Conservation (phyloP, 352 stramenopile genomes). For the Halophytophthora polymorphica region DNA sequence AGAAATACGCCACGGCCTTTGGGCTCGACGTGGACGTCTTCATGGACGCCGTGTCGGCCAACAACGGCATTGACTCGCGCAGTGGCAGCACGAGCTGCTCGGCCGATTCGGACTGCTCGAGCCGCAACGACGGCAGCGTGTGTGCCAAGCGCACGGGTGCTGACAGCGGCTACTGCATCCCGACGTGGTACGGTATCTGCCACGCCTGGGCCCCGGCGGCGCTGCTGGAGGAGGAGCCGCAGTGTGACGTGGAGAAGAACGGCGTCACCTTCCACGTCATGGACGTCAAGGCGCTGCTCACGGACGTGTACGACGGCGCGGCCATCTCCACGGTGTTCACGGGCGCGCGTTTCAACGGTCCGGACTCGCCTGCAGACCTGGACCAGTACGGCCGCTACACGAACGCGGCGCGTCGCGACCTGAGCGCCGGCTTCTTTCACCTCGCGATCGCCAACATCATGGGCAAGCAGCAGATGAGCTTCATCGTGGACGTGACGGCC, state of each 20-base stretch:
- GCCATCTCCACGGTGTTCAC: conserved; percentile 25
- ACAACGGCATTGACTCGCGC: conserved; percentile 6
- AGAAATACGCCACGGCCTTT: conserved; percentile 36
- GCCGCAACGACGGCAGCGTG: conserved; percentile 9
- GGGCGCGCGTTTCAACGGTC: conserved; percentile 21
- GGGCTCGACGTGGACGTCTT: conserved; percentile 20
- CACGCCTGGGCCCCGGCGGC: conserved; percentile 30
- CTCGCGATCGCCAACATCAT: conserved; percentile 35
- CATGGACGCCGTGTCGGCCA: conserved; percentile 20
- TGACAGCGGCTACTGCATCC: conserved; percentile 30
- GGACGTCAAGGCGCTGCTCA: conserved; percentile 36
- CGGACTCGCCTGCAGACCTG: conserved; percentile 1
- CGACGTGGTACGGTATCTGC: conserved; percentile 32
- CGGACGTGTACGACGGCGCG: conserved; percentile 27
- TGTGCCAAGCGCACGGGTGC: conserved; percentile 19
- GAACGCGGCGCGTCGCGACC: conserved; percentile 29
- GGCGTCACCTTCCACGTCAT: conserved; percentile 32
- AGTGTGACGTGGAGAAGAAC: conserved; percentile 24
- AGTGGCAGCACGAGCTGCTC: conserved; percentile 13
- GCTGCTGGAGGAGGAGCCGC: conserved; percentile 25
- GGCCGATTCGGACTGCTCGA: conserved; percentile 15
- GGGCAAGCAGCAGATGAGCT: conserved; percentile 17
- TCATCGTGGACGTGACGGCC: conserved; percentile 33
- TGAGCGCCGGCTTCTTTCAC: conserved; percentile 35
- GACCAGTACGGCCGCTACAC: conserved; percentile 39